Base-by-base conservation (phyloP, 176 grass and related monocot species). In the Tuctoria greenei region DNA sequence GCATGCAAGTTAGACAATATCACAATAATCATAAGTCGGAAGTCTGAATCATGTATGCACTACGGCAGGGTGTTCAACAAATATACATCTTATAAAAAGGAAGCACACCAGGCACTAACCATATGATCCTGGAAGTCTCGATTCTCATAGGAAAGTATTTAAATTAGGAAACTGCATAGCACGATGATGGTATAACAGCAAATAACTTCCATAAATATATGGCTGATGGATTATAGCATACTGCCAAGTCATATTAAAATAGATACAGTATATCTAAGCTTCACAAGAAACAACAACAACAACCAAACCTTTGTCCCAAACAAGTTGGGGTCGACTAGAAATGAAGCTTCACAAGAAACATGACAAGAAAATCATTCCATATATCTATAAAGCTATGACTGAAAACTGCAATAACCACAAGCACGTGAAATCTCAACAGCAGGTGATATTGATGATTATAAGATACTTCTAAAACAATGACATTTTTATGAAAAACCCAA, bases 1-100 rank as follows among this genome's bases (percentile, higher is more conserved):
- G 15, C 20, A 72, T 74, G 24, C 24, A 25, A 73, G 71, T 79
- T 74, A 82, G 74, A n/a, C n/a, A n/a, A n/a, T n/a, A n/a, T n/a
- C n/a, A 73, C 44, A 79, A 47, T 36, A 47, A 63, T 60, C 23
- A 51, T 20, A 15, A 23, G 34, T 23, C 5, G 5, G 77, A 60
- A 42, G 23, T 41, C 39, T 7, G 69, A 74, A 61, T 11, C 42
- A 79, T 44, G 23, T 10, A 20, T 26, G n/a, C n/a, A 39, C 36
- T 69, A 45, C 18, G 14, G 26, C 73, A 75, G 8, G 28, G 58
- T 17, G 27, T 55, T 35, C 21, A 16, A 13, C 3, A 31, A 1
- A 31, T 31, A 70, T 26, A 54, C 11, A 69, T 4, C 25, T 57
- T 71, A 46, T 36, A 61, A 52, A 68, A 76, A 61, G 16, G 0